Conservation (phyloP, 1,284 basidiomycete genomes). For the Ceraceosorus bombacis region DNA sequence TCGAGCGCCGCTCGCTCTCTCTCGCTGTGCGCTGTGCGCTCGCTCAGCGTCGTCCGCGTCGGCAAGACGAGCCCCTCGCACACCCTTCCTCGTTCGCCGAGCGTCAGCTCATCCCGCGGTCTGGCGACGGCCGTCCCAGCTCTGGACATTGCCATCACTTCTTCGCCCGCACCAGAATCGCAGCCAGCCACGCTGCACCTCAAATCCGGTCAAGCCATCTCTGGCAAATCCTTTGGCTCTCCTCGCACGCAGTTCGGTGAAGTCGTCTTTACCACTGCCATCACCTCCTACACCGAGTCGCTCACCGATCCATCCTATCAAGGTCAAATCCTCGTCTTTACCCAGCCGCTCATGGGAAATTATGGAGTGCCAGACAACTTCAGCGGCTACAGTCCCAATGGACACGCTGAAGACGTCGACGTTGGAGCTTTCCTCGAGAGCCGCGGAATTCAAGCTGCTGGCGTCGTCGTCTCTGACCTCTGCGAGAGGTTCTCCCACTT, state of each 20-base stretch:
- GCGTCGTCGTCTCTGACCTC: constrained; percentile 86
- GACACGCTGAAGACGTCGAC: constrained; percentile 56
- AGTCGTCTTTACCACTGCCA: constrained; percentile 97
- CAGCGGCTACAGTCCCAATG: constrained; percentile 40
- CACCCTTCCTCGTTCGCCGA: background rate
- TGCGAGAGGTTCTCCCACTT: constrained; percentile 93
- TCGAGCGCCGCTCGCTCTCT: background rate
- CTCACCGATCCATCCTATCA: constrained; percentile 99
- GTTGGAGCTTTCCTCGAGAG: constrained; percentile 64
- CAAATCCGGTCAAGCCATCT: constrained; percentile 86
- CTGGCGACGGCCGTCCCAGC: constrained; percentile 11
- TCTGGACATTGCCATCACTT: constrained; percentile 27
- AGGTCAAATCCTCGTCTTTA: constrained; percentile 96
- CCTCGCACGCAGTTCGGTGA: constrained; percentile 84
- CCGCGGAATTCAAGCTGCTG: constrained; percentile 78
- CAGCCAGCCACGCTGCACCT: constrained; percentile 79
- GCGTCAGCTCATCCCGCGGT: background rate
- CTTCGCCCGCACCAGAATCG: constrained; percentile 35
- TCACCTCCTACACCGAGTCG: constrained; percentile 98
- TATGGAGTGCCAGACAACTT: constrained; percentile 86
- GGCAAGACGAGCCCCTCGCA: background rate
- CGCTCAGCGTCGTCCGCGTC: constrained; percentile 4
- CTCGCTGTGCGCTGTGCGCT: background rate
- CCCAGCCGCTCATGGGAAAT: constrained; percentile 95
- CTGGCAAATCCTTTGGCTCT: constrained; percentile 81